These are phyloP conservation scores for Coemansia sp. DNA, from an alignment of 192 early-diverging fungal species.

Conservation along the genomic window DNA sequence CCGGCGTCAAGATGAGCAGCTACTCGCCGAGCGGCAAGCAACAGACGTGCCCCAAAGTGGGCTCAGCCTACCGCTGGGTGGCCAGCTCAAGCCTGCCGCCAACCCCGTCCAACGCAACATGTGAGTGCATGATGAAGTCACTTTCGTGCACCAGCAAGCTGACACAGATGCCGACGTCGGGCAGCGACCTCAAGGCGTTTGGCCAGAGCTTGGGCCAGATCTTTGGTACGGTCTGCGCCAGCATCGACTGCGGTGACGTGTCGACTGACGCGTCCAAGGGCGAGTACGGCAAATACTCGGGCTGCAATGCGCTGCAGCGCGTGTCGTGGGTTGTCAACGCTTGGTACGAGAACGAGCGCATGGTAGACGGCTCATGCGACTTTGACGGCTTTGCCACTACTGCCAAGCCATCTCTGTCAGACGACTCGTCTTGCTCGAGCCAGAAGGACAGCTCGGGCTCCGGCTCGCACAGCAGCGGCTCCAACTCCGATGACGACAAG, in stretches of 20 bases:
- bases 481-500: not conserved
- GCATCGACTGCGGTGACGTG: constrained; percentile 42
- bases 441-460: constrained; percentile 20
- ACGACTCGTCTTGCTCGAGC: constrained; percentile 45
- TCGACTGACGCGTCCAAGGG: constrained; percentile 28
- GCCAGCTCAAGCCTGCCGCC: constrained; percentile 60
- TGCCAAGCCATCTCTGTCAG: constrained; percentile 15
- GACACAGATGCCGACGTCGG: constrained; percentile 25
- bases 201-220: constrained; percentile 32
- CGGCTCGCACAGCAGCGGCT: not conserved
- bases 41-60: constrained; percentile 52
- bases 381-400: constrained; percentile 50
- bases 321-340: constrained; percentile 54
- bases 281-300: constrained; percentile 51
- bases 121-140: constrained; percentile 65
- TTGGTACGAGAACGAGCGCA: constrained; percentile 43
- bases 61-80: constrained; percentile 55
- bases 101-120: constrained; percentile 62
- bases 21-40: constrained; percentile 47
- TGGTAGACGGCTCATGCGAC: constrained; percentile 47
- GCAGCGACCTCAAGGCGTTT: constrained; percentile 23
- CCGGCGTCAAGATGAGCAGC: constrained; percentile 58
- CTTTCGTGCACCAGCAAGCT: constrained; percentile 52
- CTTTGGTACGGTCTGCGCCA: constrained; percentile 44
- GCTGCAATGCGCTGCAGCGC: constrained; percentile 46